A percentile compares a stretch with the other conserved stretches of the same genome.
These are phyloP conservation scores for Vitis rupestris DNA, from an alignment of 164 flowering plant species.

Conservation along the genomic window DNA sequence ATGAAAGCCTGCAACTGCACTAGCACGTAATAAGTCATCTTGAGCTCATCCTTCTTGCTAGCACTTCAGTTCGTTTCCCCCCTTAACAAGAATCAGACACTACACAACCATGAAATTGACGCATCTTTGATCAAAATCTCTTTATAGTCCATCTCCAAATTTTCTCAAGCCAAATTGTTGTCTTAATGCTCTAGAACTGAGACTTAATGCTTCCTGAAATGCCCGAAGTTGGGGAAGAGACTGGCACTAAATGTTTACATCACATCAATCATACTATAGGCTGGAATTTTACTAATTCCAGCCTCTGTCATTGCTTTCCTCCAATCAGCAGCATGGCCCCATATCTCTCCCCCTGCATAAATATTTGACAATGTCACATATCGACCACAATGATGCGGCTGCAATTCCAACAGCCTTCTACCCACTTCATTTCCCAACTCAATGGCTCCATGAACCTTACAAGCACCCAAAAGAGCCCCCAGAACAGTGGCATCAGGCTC, in stretches of 20 bases:
- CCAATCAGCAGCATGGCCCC: slow-evolving; percentile 52
- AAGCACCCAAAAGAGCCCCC: slow-evolving; percentile 81
- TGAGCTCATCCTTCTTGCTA: too few species aligned
- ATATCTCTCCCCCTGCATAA: slow-evolving; percentile 56
- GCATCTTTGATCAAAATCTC: too few species aligned
- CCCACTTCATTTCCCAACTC: slow-evolving; percentile 55
- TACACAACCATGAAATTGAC: too few species aligned
- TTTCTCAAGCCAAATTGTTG: too few species aligned
- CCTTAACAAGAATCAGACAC: too few species aligned
- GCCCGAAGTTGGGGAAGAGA: not conserved
- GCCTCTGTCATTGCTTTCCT: slow-evolving; percentile 56
- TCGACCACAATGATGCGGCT: slow-evolving; percentile 63
- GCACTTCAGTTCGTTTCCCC: too few species aligned
- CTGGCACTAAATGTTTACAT: slow-evolving; percentile 1
- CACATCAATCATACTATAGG: slow-evolving; percentile 36
- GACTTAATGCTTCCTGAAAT: too few species aligned
- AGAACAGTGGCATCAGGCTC: slow-evolving; percentile 71
- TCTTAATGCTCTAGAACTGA: too few species aligned
- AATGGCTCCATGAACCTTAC: slow-evolving; percentile 63
- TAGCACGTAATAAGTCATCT: too few species aligned
- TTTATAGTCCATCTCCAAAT: too few species aligned
- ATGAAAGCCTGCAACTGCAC: too few species aligned
- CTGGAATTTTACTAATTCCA: slow-evolving; percentile 55
- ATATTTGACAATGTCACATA: slow-evolving; percentile 62
- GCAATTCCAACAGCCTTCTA: slow-evolving; percentile 47